Conservation (phyloP, 2,329 filamentous ascomycete species). For the Monosporascus ibericus region DNA sequence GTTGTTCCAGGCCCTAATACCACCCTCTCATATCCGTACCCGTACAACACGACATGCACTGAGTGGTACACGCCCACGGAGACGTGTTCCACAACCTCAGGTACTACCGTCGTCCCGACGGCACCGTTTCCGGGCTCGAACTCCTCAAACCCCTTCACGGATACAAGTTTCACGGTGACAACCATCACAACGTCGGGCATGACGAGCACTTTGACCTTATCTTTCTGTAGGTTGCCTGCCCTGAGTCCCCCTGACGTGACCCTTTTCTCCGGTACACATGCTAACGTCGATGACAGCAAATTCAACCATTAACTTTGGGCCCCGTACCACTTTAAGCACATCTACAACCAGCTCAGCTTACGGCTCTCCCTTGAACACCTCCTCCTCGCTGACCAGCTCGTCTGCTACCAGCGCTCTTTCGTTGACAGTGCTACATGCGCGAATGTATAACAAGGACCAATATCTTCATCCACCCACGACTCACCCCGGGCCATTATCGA, state of each 20-base stretch:
- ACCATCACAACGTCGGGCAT: not conserved
- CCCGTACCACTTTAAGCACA: not conserved
- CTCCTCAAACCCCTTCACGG: not conserved
- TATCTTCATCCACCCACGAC: not conserved
- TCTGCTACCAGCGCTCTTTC: not conserved
- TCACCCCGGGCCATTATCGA: not conserved
- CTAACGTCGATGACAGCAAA: not conserved
- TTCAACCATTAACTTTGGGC: not conserved
- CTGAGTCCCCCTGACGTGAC: not conserved
- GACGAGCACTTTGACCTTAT: not conserved
- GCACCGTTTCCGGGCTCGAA: not conserved
- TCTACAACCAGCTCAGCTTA: not conserved
- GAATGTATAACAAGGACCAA: not conserved
- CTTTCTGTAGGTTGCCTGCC: not conserved
- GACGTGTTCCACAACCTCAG: not conserved
- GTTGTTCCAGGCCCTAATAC: too few species aligned
- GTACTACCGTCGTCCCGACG: not conserved
- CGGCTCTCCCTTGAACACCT: not conserved
- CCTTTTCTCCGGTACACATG: not conserved
- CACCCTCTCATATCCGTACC: not conserved
- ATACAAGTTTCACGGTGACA: not conserved
- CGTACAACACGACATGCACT: not conserved
- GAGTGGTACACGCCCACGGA: not conserved
- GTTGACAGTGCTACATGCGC: conserved; percentile 28
- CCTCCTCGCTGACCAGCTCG: not conserved